Evolutionary conservation across 2,329 filamentous ascomycete species (phyloP).

Genomic region (Didymella pomorum): DNA sequence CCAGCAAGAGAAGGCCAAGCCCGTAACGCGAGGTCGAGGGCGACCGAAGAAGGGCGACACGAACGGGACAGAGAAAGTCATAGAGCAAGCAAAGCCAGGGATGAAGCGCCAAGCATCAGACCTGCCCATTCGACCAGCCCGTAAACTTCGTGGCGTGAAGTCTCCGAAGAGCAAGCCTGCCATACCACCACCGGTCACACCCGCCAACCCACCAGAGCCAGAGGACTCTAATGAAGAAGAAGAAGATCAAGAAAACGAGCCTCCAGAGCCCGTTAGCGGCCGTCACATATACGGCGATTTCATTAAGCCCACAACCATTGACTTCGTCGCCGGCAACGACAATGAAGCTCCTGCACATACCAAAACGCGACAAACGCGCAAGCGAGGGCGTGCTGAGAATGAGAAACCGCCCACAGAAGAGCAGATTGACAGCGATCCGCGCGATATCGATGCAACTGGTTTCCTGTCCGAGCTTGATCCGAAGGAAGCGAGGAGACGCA

Average conservation of each 20-base stretch:
- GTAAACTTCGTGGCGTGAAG: background rate
- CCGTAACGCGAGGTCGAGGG: background rate
- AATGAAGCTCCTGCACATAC: background rate
- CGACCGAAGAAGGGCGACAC: background rate
- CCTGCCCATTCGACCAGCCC: constrained; percentile 11
- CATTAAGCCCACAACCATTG: constrained; percentile 8
- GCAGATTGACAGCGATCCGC: constrained; percentile 14
- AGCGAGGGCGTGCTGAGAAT: background rate
- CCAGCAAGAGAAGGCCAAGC: background rate
- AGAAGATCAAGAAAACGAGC: constrained; percentile 10
- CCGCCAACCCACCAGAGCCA: constrained; percentile 8
- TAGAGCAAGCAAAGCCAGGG: background rate
- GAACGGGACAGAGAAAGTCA: background rate
- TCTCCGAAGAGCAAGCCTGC: background rate
- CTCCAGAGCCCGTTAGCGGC: constrained; percentile 11
- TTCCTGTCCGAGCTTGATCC: constrained; percentile 17
- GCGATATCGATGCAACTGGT: constrained; percentile 18
- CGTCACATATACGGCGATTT: constrained; percentile 19
- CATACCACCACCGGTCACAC: constrained; percentile 6
- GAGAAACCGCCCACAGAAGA: background rate
- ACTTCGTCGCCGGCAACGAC: background rate
- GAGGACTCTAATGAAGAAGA: constrained; percentile 1
- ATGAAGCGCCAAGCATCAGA: constrained; percentile 12
- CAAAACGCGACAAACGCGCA: background rate
- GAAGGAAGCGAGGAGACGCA: background rate